Conservation (phyloP, 371 early-diverging fungal species). For the Apophysomyces variabilis region DNA sequence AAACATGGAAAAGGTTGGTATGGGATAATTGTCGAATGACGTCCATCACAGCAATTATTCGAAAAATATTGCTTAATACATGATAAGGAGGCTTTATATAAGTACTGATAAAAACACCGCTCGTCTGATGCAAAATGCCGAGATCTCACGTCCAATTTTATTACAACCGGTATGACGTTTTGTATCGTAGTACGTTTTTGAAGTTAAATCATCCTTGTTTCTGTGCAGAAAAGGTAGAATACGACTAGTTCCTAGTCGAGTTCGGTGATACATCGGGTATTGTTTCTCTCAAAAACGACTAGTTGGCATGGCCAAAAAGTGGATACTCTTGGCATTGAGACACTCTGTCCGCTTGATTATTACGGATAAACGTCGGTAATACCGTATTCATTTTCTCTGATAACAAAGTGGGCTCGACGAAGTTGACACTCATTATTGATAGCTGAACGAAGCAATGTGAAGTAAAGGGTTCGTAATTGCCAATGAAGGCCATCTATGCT, state of each 20-base stretch:
- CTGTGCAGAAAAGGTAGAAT: not conserved
- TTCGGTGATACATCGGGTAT: not conserved
- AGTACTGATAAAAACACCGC: too few species aligned
- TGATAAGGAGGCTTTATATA: not conserved
- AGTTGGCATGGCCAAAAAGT: not conserved
- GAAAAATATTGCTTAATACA: not conserved
- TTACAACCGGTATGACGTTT: not conserved
- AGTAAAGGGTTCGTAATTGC: too few species aligned
- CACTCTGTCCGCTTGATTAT: too few species aligned
- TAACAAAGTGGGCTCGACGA: too few species aligned
- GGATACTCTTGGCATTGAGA: not conserved
- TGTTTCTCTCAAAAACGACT: not conserved
- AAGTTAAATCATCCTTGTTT: not conserved
- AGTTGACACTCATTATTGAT: too few species aligned
- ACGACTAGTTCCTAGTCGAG: not conserved
- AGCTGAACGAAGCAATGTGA: too few species aligned
- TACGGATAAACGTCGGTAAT: too few species aligned
- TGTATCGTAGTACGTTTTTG: not conserved
- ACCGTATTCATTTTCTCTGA: too few species aligned
- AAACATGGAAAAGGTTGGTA: not conserved
- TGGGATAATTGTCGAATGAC: not conserved
- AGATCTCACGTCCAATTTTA: not conserved
- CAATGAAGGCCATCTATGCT: too few species aligned
- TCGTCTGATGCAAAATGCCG: not conserved
- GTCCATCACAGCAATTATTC: not conserved